phyloP scores from a whole-genome alignment of 179 eudicot genomes.

The Spergularia azorica region DNA sequence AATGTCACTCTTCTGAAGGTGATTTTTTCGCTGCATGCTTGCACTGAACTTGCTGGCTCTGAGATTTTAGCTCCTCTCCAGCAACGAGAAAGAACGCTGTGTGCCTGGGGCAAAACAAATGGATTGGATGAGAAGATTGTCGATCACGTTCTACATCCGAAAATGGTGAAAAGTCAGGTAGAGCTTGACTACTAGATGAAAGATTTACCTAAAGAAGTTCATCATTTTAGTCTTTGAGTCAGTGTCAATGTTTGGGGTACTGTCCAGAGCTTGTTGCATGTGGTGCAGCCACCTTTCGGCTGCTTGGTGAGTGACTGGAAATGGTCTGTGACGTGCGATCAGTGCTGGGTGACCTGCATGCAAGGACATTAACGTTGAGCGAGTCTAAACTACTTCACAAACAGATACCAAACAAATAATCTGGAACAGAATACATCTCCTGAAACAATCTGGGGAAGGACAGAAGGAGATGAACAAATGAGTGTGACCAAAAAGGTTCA shows the following conservation, averaged over 20 bases:
- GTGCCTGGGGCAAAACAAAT: constrained; percentile 52
- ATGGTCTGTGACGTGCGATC: constrained; percentile 94
- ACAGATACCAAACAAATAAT: no score
- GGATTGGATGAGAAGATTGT: background rate
- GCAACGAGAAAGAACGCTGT: constrained; percentile 96
- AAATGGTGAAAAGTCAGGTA: no score
- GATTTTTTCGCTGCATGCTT: constrained; percentile 50
- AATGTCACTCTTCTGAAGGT: constrained; percentile 38
- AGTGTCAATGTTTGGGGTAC: constrained; percentile 57
- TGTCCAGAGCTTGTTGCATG: constrained; percentile 82
- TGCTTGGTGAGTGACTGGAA: constrained; percentile 83
- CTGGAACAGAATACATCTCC: no score
- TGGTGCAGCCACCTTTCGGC: constrained; percentile 97
- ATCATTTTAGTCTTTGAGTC: constrained; percentile 83
- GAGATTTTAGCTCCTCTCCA: constrained; percentile 81
- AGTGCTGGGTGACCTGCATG: constrained; percentile 89
- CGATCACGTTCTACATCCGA: background rate
- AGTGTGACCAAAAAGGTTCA: no score
- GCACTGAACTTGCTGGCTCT: constrained; percentile 49
- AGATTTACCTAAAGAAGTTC: constrained; percentile 75
- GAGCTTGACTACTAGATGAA: constrained; percentile 1
- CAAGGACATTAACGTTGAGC: background rate
- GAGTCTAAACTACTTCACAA: no score
- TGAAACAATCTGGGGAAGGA: no score
- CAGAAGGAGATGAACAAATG: no score